Conservation (phyloP, 1,139 yeast genomes). For the Nakaseomyces nivariensis region DNA sequence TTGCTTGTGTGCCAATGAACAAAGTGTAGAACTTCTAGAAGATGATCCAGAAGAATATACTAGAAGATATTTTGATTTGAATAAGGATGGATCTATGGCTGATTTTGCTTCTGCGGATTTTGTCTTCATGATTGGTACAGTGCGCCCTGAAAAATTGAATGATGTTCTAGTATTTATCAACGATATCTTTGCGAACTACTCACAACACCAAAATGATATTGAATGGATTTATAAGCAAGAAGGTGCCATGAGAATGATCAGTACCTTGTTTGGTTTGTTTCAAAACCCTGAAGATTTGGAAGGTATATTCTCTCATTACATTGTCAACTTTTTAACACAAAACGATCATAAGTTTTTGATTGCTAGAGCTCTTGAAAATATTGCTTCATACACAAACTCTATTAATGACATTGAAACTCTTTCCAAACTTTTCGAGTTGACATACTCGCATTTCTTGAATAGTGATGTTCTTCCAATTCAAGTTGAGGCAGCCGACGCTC, state of each 20-base stretch:
- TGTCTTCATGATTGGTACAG: conserved; percentile 39
- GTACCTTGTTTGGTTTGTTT: conserved; percentile 55
- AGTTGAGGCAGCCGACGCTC: conserved; percentile 79
- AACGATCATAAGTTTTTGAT: conserved; percentile 61
- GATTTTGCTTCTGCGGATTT: conserved; percentile 79
- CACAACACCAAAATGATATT: conserved; percentile 30
- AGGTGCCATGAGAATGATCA: conserved; percentile 72
- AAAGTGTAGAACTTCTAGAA: conserved; percentile 52
- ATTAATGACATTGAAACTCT: conserved; percentile 46
- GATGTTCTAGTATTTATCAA: conserved; percentile 40
- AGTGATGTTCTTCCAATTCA: conserved; percentile 57
- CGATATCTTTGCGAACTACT: conserved; percentile 38
- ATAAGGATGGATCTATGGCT: conserved; percentile 63
- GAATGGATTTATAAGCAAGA: conserved; percentile 61
- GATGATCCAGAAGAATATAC: conserved; percentile 69
- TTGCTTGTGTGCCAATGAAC: conserved; percentile 46
- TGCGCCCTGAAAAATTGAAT: conserved; percentile 40
- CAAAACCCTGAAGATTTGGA: conserved; percentile 62
- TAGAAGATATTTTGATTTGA: conserved; percentile 57
- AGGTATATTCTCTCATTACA: conserved; percentile 50
- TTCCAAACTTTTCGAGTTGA: conserved; percentile 53
- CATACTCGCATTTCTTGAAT: conserved; percentile 30
- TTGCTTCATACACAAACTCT: conserved; percentile 48
- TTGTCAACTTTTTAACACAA: conserved; percentile 55
- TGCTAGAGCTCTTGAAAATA: conserved; percentile 77